Evolutionary conservation across 2,329 filamentous ascomycete genomes (phyloP).

Genomic region (Phialophora chinensis): DNA sequence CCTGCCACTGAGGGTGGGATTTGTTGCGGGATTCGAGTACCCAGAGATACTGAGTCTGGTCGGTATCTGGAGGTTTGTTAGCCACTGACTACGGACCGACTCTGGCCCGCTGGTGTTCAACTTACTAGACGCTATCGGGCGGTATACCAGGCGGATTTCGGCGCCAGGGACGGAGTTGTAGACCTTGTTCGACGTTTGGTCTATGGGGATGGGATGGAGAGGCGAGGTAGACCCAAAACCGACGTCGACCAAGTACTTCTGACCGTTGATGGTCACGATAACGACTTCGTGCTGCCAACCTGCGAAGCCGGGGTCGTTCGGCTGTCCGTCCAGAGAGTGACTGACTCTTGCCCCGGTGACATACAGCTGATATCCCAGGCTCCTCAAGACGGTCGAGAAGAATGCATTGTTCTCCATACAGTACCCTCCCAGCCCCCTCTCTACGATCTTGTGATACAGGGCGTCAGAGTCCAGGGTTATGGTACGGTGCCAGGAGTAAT

Average conservation of each 20-base stretch:
- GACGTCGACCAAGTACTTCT: slow-evolving; percentile 47
- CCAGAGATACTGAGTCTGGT: slow-evolving; percentile 24
- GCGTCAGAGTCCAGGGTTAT: slow-evolving; percentile 57
- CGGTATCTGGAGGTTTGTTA: slow-evolving; percentile 18
- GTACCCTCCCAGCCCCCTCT: slow-evolving; percentile 60
- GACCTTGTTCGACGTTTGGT: slow-evolving; percentile 32
- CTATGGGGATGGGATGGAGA: slow-evolving; percentile 40
- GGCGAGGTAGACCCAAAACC: slow-evolving; percentile 41
- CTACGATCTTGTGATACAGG: slow-evolving; percentile 61
- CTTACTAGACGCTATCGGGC: slow-evolving; percentile 45
- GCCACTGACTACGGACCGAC: background rate
- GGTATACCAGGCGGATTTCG: slow-evolving; percentile 60
- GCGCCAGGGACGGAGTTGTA: slow-evolving; percentile 59
- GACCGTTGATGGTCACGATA: slow-evolving; percentile 61
- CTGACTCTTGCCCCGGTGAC: slow-evolving; percentile 60
- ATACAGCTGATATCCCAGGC: slow-evolving; percentile 61
- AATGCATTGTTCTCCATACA: slow-evolving; percentile 67
- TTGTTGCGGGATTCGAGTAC: slow-evolving; percentile 32
- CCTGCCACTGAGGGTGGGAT: slow-evolving; percentile 55
- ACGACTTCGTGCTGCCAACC: slow-evolving; percentile 66
- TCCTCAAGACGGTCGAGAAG: slow-evolving; percentile 58
- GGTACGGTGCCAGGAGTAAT: slow-evolving; percentile 58
- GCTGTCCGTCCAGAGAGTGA: slow-evolving; percentile 45
- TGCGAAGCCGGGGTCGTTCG: slow-evolving; percentile 48
- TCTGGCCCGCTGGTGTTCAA: background rate